These are phyloP conservation scores for Vachellia pachyceras DNA, from an alignment of 306 rosid genomes.

Conservation along the genomic window DNA sequence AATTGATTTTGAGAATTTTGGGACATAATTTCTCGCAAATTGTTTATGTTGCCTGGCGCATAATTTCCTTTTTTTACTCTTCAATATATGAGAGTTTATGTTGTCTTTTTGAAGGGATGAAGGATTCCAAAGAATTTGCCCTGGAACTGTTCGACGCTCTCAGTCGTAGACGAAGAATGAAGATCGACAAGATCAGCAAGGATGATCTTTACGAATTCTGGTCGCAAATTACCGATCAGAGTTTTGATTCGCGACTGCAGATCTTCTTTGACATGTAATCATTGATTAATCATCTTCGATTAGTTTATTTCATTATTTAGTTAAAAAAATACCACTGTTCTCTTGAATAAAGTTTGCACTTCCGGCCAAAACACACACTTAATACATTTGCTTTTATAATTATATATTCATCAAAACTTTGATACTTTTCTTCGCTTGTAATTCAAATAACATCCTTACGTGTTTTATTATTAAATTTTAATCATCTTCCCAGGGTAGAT, in stretches of 20 bases:
- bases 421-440: conserved; percentile 45
- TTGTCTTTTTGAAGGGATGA: conserved; percentile 66
- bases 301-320: conserved; percentile 38
- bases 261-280: conserved; percentile 97
- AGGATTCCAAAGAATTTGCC: conserved; percentile 89
- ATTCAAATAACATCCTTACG: conserved; percentile 37
- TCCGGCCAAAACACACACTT: conserved; percentile 25
- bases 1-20: conserved; percentile 14
- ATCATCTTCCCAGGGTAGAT: conserved; percentile 80
- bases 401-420: conserved; percentile 37
- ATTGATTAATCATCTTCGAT: conserved; percentile 33
- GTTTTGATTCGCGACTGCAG: conserved; percentile 96
- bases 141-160: conserved; percentile 85
- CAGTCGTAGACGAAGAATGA: conserved; percentile 80
- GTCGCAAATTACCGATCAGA: conserved; percentile 92
- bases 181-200: conserved; percentile 66
- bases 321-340: conserved; percentile 28
- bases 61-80: neutral
- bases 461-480: conserved; percentile 21
- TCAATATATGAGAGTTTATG: neutral
- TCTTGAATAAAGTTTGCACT: conserved; percentile 19
- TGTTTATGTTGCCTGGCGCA: conserved; percentile 33
- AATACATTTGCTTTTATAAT: conserved; percentile 33
- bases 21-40: neutral
- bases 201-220: conserved; percentile 89